phyloP scores from a whole-genome alignment of 768 basidiomycete species.

The Cyclocybe aegerita region DNA sequence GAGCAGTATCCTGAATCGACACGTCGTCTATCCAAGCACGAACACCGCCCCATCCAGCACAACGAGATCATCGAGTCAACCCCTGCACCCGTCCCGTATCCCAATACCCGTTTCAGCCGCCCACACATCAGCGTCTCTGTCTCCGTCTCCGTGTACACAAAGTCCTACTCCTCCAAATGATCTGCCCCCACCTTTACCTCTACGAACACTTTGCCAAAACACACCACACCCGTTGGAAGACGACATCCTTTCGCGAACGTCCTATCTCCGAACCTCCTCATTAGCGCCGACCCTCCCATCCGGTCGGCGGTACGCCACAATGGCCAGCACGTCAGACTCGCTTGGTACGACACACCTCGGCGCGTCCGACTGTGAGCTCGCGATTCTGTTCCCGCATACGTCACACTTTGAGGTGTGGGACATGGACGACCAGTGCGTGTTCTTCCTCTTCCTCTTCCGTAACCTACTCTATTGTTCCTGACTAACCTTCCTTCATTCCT shows the following conservation, averaged over 20 bases:
- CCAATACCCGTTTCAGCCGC: too few relatives aligned
- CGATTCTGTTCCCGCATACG: constrained; percentile 26
- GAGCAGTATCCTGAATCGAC: constrained; percentile 5
- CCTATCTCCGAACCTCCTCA: too few relatives aligned
- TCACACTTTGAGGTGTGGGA: constrained; percentile 37
- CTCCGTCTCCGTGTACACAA: too few relatives aligned
- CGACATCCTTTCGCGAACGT: not conserved
- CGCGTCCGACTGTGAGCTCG: constrained; percentile 25
- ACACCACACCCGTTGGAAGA: constrained; percentile 9
- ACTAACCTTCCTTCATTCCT: constrained; percentile 1
- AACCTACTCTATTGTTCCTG: not conserved
- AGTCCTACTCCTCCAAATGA: not conserved
- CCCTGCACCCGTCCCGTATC: too few relatives aligned
- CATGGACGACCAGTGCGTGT: constrained; percentile 29
- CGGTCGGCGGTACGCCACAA: not conserved
- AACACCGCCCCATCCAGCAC: not conserved
- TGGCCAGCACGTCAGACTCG: constrained; percentile 10
- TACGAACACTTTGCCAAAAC: constrained; percentile 15
- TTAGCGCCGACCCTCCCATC: not conserved
- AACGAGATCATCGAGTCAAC: too few relatives aligned
- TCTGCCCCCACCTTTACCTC: constrained; percentile 17
- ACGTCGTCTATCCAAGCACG: not conserved
- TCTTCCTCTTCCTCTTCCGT: constrained; percentile 2
- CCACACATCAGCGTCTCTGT: too few relatives aligned
- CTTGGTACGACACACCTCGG: constrained; percentile 25